Conservation (phyloP, 352 stramenopile genomes). For the Phytophthora pini region DNA sequence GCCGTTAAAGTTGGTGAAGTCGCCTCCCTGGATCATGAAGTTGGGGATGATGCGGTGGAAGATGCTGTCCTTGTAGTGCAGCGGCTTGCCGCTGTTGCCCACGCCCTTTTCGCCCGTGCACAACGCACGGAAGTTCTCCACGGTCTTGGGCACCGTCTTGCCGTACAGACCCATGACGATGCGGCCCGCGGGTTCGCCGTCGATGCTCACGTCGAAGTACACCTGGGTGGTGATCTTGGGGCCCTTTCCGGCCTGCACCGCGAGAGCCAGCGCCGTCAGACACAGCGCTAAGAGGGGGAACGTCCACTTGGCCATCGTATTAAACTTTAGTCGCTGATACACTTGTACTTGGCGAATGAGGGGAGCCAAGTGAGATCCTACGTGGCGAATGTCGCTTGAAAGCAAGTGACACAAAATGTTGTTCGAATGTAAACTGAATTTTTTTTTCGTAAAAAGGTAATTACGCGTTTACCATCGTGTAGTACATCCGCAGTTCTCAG, state of each 20-base stretch:
- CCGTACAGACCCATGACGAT: slow-evolving; percentile 88
- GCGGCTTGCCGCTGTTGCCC: slow-evolving; percentile 93
- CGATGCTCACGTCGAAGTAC: slow-evolving; percentile 97
- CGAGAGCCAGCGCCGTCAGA: slow-evolving; percentile 42
- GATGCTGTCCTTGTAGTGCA: slow-evolving; percentile 96
- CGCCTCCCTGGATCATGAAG: slow-evolving; percentile 92
- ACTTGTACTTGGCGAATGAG: slow-evolving; percentile 7
- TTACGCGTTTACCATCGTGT: no score
- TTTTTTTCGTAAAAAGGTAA: no score
- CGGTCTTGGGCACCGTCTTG: slow-evolving; percentile 88
- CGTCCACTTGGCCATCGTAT: slow-evolving; percentile 62
- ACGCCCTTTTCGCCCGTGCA: slow-evolving; percentile 98
- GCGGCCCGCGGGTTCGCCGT: slow-evolving; percentile 80
- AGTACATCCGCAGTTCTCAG: no score
- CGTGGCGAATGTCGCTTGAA: no score
- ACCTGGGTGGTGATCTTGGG: slow-evolving; percentile 92
- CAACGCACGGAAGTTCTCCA: slow-evolving; percentile 96
- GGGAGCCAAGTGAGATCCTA: slow-evolving; percentile 6
- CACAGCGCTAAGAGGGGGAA: slow-evolving; percentile 51
- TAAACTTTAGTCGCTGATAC: neutral
- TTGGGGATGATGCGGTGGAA: slow-evolving; percentile 98
- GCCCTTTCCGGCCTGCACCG: slow-evolving; percentile 46
- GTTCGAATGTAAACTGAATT: no score
- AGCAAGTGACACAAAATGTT: no score
- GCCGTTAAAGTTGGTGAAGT: slow-evolving; percentile 84